phyloP scores from a whole-genome alignment of 2,329 filamentous ascomycete species.

The Botrytis deweyae region DNA sequence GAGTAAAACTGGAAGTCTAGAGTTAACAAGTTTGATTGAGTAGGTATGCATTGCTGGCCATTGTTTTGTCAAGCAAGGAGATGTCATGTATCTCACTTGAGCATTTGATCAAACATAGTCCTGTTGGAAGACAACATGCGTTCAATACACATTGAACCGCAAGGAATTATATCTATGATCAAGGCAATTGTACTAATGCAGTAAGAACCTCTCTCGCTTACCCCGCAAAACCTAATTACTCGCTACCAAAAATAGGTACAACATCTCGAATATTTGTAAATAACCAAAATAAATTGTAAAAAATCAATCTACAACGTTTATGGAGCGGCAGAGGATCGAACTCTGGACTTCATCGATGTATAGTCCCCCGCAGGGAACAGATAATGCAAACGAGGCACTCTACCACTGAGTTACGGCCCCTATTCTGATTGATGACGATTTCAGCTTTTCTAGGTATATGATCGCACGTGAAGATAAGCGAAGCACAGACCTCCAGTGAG shows the following conservation, averaged over 20 bases:
- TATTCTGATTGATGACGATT: fast-evolving
- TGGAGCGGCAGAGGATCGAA: background rate
- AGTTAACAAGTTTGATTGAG: too few relatives aligned
- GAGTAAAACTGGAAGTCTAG: background rate
- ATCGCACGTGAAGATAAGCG: background rate
- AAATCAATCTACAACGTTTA: fast-evolving
- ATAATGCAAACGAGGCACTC: background rate
- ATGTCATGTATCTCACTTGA: background rate
- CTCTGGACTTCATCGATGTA: background rate
- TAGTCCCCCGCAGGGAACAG: too few relatives aligned
- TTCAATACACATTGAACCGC: background rate
- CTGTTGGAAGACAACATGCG: too few relatives aligned
- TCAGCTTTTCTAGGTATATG: fast-evolving
- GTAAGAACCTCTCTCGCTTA: background rate
- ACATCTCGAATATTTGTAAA: background rate
- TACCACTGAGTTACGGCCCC: background rate
- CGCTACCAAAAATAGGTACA: background rate
- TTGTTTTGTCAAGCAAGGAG: background rate
- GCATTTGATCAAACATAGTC: too few relatives aligned
- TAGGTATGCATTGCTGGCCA: background rate
- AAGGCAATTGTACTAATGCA: background rate
- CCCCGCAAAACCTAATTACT: background rate
- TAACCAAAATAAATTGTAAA: background rate
- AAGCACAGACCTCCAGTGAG: background rate
- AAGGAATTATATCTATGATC: background rate